These are phyloP conservation scores for Phialophora macrospora DNA, from an alignment of 2,329 filamentous ascomycete genomes.

Conservation along the genomic window DNA sequence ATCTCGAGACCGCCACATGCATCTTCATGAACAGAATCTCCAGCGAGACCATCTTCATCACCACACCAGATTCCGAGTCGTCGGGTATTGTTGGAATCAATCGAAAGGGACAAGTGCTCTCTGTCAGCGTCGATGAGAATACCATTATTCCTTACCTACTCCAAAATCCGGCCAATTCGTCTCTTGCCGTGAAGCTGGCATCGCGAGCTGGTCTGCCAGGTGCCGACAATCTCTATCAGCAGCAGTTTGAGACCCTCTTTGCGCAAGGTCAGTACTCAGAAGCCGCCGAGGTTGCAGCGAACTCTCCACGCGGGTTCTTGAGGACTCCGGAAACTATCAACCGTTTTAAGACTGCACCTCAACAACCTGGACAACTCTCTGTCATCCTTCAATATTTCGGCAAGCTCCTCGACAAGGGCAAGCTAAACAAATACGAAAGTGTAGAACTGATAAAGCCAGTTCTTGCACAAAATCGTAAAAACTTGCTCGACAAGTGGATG, in stretches of 20 bases:
- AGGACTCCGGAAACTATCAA: conserved; percentile 95
- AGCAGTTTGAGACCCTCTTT: conserved; percentile 90
- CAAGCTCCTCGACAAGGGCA: conserved; percentile 93
- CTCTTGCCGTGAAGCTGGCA: conserved; percentile 93
- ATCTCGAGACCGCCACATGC: conserved; percentile 90
- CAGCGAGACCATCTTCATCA: conserved; percentile 98
- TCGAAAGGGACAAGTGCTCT: conserved; percentile 94
- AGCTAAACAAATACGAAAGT: conserved; percentile 89
- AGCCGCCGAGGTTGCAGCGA: conserved; percentile 93
- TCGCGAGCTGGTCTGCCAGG: conserved; percentile 92
- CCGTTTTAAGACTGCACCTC: conserved; percentile 85
- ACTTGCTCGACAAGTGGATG: conserved; percentile 97
- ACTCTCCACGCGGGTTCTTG: conserved; percentile 93
- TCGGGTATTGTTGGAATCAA: conserved; percentile 93
- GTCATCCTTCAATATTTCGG: conserved; percentile 97
- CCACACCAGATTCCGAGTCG: conserved; percentile 79
- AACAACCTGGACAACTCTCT: conserved; percentile 77
- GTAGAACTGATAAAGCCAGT: conserved; percentile 92
- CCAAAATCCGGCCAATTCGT: conserved; percentile 91
- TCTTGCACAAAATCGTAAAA: conserved; percentile 89
- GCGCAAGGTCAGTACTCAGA: conserved; percentile 78
- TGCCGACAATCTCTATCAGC: conserved; percentile 88
- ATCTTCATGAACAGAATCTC: conserved; percentile 99
- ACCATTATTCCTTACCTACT: conserved; percentile 93
- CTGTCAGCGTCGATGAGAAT: conserved; percentile 89